These are phyloP conservation scores for Coemansia sp. DNA, from an alignment of 371 early-diverging fungal genomes.

Conservation along the genomic window DNA sequence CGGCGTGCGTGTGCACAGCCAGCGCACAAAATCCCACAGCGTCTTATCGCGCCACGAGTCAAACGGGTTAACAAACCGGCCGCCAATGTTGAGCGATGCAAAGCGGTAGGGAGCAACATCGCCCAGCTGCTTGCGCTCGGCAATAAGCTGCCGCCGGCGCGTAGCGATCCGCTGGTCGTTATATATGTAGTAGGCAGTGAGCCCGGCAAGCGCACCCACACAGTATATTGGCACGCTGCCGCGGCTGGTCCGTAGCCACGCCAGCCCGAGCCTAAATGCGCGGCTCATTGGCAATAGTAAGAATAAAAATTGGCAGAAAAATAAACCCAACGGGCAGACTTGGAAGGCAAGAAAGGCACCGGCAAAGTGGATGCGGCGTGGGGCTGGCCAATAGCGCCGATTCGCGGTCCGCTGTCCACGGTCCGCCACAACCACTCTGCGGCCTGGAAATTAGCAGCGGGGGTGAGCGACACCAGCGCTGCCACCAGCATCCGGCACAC, in stretches of 20 bases:
- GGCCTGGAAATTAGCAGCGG: too few relatives aligned
- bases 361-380: too few relatives aligned
- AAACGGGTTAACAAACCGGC: slow-evolving; percentile 49
- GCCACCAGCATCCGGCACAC: too few relatives aligned
- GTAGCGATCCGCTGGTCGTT: slow-evolving; percentile 34
- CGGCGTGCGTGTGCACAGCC: slow-evolving; percentile 31
- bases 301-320: too few relatives aligned
- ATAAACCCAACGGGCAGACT: too few relatives aligned
- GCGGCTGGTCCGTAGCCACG: slow-evolving; percentile 31
- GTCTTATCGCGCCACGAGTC: slow-evolving; percentile 48
- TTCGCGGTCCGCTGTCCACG: too few relatives aligned
- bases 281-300: slow-evolving; percentile 14
- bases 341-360: too few relatives aligned
- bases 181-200: slow-evolving; percentile 29
- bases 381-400: too few relatives aligned
- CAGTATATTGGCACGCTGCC: slow-evolving; percentile 25
- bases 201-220: slow-evolving; percentile 35
- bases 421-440: too few relatives aligned
- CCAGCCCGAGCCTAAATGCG: slow-evolving; percentile 31
- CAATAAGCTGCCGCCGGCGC: slow-evolving; percentile 7
- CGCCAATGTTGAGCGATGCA: slow-evolving; percentile 37
- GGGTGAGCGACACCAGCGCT: too few relatives aligned
- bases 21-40: slow-evolving; percentile 44
- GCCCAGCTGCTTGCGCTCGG: background rate
- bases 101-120: background rate